Conservation (phyloP, 306 rosid genomes). For the Prosopis cineraria region DNA sequence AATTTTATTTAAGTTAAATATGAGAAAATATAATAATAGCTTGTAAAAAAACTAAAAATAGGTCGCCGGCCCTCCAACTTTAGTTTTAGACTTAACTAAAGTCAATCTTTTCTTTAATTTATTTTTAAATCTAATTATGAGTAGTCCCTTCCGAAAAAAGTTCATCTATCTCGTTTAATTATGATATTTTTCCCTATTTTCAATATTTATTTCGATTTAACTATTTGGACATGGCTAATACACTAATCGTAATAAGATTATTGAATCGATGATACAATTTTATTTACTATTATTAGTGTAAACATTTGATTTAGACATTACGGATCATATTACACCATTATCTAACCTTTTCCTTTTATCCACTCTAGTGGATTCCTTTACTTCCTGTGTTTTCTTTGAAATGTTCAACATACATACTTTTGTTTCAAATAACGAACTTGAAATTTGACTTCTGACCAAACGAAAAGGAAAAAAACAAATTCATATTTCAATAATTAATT, state of each 20-base stretch:
- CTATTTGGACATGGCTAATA: too few species aligned
- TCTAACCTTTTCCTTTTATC: background rate
- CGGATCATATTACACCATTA: background rate
- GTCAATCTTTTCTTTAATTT: too few species aligned
- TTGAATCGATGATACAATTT: background rate
- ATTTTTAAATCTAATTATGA: too few species aligned
- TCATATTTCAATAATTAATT: background rate
- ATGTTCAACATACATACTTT: constrained; percentile 16
- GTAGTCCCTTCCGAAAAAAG: too few species aligned
- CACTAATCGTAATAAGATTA: background rate
- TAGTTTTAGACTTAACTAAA: too few species aligned
- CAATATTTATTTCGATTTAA: too few species aligned
- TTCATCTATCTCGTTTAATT: too few species aligned
- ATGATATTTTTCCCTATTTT: too few species aligned
- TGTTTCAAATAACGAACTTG: constrained; percentile 16
- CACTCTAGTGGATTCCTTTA: constrained; percentile 31
- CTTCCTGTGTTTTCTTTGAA: constrained; percentile 19
- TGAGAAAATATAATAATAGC: too few species aligned
- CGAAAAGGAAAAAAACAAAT: background rate
- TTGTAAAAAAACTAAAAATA: too few species aligned
- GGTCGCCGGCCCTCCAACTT: too few species aligned
- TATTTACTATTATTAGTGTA: background rate
- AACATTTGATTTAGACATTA: background rate
- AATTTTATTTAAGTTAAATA: too few species aligned
- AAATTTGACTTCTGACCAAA: constrained; percentile 30